phyloP scores from a whole-genome alignment of 805 yeast genomes.

The Limtongia smithiae region DNA sequence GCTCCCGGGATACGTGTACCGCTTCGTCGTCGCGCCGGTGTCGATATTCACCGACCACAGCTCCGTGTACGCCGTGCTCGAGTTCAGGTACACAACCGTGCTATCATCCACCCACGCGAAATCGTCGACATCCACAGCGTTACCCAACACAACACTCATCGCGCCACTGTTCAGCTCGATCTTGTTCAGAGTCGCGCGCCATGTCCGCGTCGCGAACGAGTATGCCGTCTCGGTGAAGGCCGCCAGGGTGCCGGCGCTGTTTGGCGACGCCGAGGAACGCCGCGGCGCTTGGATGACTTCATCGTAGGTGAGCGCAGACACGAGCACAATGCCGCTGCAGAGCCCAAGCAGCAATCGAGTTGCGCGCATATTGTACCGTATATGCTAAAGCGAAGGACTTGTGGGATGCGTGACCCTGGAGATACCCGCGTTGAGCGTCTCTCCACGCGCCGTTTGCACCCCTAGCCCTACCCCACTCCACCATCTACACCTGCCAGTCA shows the following conservation, averaged over 20 bases:
- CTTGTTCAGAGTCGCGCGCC: constrained; percentile 9
- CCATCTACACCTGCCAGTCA: too few species aligned
- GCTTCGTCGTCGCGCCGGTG: not conserved
- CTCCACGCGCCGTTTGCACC: too few species aligned
- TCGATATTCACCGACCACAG: constrained; percentile 17
- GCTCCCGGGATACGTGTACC: constrained; percentile 20
- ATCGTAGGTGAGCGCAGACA: constrained; percentile 19
- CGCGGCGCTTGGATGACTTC: constrained; percentile 25
- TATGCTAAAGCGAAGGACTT: too few species aligned
- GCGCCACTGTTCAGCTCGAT: constrained; percentile 7
- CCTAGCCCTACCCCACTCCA: too few species aligned
- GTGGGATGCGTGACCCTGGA: too few species aligned
- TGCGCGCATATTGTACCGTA: too few species aligned
- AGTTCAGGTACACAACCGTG: constrained; percentile 21
- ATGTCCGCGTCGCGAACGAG: constrained; percentile 15
- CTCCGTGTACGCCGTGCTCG: constrained; percentile 14
- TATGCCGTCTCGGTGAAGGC: constrained; percentile 20
- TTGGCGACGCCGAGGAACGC: constrained; percentile 24
- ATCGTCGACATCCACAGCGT: constrained; percentile 19
- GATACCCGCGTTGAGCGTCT: too few species aligned
- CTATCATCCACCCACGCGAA: constrained; percentile 24
- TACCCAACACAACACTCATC: constrained; percentile 5
- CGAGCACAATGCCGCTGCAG: not conserved
- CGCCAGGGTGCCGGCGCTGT: constrained; percentile 15
- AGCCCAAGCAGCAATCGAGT: too few species aligned